These are phyloP conservation scores for Beauveria rudraprayagi DNA, from an alignment of 2,329 filamentous ascomycete species.

Conservation along the genomic window DNA sequence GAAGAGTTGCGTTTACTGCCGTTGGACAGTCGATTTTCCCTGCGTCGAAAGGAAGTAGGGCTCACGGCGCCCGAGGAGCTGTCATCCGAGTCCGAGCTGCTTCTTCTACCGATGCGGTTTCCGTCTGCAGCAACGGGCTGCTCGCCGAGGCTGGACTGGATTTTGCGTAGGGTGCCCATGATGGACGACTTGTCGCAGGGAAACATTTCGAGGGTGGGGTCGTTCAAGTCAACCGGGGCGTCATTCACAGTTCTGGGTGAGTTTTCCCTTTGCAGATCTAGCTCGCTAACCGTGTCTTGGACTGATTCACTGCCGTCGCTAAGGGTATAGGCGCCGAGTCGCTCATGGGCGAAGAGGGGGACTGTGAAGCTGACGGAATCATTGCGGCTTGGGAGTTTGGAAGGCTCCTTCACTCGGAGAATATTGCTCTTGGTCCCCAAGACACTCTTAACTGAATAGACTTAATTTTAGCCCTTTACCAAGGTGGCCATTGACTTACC, in stretches of 20 bases:
- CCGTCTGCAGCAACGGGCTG: slow-evolving; percentile 28
- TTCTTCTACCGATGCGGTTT: slow-evolving; percentile 14
- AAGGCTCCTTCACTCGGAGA: slow-evolving; percentile 6
- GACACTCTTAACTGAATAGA: slow-evolving; percentile 3
- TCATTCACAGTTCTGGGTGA: slow-evolving; percentile 10
- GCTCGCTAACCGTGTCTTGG: slow-evolving; percentile 7
- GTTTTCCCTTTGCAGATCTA: slow-evolving; percentile 13
- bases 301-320: slow-evolving; percentile 24
- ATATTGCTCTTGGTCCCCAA: slow-evolving; percentile 5
- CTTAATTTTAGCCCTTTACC: not conserved
- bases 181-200: slow-evolving; percentile 38
- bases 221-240: slow-evolving; percentile 29
- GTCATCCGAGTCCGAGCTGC: slow-evolving; percentile 30
- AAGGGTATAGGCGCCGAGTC: slow-evolving; percentile 32
- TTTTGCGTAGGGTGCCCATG: slow-evolving; percentile 36
- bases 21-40: slow-evolving; percentile 25
- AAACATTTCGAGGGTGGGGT: slow-evolving; percentile 41
- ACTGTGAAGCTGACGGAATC: slow-evolving; percentile 18
- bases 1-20: slow-evolving; percentile 30
- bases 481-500: slow-evolving; percentile 35
- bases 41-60: slow-evolving; percentile 23
- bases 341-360: slow-evolving; percentile 40
- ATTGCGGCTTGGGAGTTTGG: slow-evolving; percentile 13
- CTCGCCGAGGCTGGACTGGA: slow-evolving; percentile 36
- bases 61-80: slow-evolving; percentile 31